phyloP scores from a whole-genome alignment of 345 rosid species.

The Bretschneidera sinensis region DNA sequence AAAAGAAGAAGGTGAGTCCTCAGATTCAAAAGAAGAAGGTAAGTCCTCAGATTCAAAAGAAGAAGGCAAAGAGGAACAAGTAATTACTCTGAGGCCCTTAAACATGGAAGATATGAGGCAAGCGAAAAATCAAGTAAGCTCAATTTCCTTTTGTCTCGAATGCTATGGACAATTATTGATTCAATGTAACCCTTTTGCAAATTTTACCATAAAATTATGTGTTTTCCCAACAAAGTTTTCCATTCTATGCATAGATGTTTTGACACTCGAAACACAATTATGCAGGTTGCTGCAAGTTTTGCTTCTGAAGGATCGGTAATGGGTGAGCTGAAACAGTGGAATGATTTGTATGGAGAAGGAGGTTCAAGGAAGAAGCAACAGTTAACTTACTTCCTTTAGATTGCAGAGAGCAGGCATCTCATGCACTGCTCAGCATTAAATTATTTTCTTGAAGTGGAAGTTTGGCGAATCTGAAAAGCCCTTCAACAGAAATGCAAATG shows the following conservation, averaged over 20 bases:
- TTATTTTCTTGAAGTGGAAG: constrained; percentile 3
- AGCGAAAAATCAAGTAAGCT: constrained; percentile 84
- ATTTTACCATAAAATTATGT: neutral
- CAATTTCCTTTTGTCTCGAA: neutral
- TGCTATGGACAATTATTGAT: neutral
- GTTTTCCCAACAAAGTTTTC: neutral
- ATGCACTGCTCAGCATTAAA: neutral
- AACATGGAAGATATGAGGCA: constrained; percentile 89
- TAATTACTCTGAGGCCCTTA: constrained; percentile 61
- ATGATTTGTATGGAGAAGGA: constrained; percentile 84
- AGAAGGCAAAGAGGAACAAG: constrained; percentile 49
- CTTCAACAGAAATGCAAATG: neutral
- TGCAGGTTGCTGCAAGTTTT: constrained; percentile 90
- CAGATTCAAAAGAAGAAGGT: constrained; percentile 37
- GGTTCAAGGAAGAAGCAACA: constrained; percentile 90
- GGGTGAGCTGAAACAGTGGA: constrained; percentile 90
- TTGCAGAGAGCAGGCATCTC: constrained; percentile 7
- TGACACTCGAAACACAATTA: neutral
- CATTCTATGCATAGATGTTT: too few species aligned
- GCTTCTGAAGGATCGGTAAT: constrained; percentile 72
- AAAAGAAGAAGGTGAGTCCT: constrained; percentile 33
- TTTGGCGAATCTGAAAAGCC: neutral
- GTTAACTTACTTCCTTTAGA: constrained; percentile 75
- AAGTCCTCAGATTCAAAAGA: constrained; percentile 36
- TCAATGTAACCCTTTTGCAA: neutral